Evolutionary conservation across 345 rosid genomes (phyloP).

Genomic region (Psidium guajava): DNA sequence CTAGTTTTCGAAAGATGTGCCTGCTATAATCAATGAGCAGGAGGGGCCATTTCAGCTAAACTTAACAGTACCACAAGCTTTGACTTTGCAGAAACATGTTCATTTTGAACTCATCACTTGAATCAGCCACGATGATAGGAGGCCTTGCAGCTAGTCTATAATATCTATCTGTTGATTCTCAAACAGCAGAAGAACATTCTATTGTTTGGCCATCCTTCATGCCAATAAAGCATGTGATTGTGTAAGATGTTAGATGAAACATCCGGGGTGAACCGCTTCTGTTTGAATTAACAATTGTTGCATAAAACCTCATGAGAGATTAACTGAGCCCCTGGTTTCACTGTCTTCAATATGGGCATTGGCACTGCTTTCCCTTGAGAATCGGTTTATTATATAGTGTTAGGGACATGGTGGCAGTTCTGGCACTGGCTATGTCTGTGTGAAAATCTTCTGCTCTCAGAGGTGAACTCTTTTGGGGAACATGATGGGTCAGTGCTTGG

Average conservation of each 20-base stretch:
- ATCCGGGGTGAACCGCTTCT: background rate
- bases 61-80: background rate
- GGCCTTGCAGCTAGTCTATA: background rate
- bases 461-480: background rate
- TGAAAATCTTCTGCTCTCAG: background rate
- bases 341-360: background rate
- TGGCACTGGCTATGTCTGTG: background rate
- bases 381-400: background rate
- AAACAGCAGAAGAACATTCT: background rate
- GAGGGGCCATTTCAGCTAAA: background rate
- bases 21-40: background rate
- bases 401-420: background rate
- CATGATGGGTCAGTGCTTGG: background rate
- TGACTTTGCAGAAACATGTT: background rate
- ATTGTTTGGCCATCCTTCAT: background rate
- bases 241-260: background rate
- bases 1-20: background rate
- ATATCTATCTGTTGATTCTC: background rate
- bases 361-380: background rate
- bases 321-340: background rate
- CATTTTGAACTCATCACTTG: background rate
- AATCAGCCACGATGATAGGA: background rate
- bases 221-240: background rate
- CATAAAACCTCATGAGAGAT: background rate
- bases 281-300: background rate